These are phyloP conservation scores for Elymus sibiricus DNA, from an alignment of 176 grass and related monocot genomes.

Conservation along the genomic window DNA sequence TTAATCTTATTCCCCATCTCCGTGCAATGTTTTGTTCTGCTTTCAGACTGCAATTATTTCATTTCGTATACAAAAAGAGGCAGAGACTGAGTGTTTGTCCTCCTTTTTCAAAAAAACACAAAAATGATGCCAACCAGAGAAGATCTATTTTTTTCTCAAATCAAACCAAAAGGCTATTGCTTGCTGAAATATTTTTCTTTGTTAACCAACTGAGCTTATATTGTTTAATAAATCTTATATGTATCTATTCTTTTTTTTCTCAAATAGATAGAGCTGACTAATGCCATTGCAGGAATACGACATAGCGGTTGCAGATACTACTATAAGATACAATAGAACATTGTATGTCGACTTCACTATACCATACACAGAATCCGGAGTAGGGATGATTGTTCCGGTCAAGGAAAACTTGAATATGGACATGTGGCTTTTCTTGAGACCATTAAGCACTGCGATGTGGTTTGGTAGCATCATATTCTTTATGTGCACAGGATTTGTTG, in stretches of 20 bases:
- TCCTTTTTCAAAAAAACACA: background rate
- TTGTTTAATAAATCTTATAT: background rate
- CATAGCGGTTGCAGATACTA: constrained; percentile 32
- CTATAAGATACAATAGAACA: constrained; percentile 33
- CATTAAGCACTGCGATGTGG: constrained; percentile 26
- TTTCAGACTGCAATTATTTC: background rate
- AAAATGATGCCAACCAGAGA: background rate
- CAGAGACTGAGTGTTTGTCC: too few relatives aligned
- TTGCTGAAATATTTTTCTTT: background rate
- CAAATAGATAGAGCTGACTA: background rate
- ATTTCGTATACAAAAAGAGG: too few relatives aligned
- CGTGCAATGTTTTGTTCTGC: background rate
- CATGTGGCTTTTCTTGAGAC: constrained; percentile 32
- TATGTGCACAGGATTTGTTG: constrained; percentile 31
- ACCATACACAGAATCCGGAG: constrained; percentile 34
- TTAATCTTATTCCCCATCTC: background rate
- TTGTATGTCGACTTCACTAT: constrained; percentile 40
- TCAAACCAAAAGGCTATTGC: background rate
- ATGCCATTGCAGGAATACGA: constrained; percentile 5
- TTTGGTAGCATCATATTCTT: constrained; percentile 25
- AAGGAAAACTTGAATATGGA: constrained; percentile 9
- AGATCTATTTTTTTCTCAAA: background rate
- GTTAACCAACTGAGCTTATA: background rate
- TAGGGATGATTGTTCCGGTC: constrained; percentile 46
- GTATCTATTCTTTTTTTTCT: background rate